phyloP scores from a whole-genome alignment of 2,329 filamentous ascomycete species.

The Penicillium sp. region DNA sequence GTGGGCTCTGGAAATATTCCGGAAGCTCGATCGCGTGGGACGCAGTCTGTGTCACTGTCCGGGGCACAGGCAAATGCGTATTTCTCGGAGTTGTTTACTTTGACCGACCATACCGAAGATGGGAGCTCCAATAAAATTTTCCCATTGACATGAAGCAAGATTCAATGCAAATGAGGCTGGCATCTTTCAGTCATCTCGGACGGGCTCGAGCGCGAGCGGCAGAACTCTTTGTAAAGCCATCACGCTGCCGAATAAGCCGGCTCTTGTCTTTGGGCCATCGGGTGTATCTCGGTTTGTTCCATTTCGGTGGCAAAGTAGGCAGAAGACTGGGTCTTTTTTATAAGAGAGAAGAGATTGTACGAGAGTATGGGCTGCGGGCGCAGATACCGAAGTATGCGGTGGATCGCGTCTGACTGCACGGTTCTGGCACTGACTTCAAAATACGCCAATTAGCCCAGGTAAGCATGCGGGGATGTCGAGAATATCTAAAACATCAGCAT shows the following conservation, averaged over 20 bases:
- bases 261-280: constrained; percentile 53
- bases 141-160: too few relatives aligned
- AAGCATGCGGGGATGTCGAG: constrained; percentile 13
- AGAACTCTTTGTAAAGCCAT: constrained; percentile 27
- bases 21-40: neutral
- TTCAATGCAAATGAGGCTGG: neutral
- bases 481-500: neutral
- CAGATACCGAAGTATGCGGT: constrained; percentile 51
- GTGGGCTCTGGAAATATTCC: neutral
- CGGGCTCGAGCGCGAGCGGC: constrained; percentile 35
- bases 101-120: neutral
- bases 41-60: neutral
- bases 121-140: neutral
- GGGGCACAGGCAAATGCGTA: neutral
- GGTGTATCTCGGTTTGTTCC: constrained; percentile 48
- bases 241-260: constrained; percentile 35
- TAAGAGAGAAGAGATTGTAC: constrained; percentile 55
- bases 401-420: constrained; percentile 53
- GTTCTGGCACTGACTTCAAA: constrained; percentile 48
- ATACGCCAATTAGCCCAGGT: constrained; percentile 40
- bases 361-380: constrained; percentile 48
- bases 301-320: constrained; percentile 54
- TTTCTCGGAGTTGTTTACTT: neutral
- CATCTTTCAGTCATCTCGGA: constrained; percentile 51
- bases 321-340: constrained; percentile 47